These are phyloP conservation scores for Coemansia sp. DNA, from an alignment of 192 early-diverging fungal species.

Conservation along the genomic window DNA sequence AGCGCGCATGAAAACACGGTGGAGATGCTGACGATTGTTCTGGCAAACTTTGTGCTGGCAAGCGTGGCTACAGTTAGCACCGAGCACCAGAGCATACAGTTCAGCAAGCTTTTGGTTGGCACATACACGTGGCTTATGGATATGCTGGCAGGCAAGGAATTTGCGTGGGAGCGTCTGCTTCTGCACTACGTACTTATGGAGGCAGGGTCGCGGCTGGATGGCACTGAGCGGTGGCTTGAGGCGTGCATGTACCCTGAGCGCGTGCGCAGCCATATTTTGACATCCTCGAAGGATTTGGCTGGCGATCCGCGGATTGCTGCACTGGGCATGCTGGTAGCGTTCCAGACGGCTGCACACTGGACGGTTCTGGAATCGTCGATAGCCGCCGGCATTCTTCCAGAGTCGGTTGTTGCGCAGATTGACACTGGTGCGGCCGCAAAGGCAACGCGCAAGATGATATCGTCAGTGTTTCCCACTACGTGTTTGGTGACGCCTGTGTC, in stretches of 20 bases:
- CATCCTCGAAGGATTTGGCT: background rate
- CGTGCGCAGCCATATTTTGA: conserved; percentile 13
- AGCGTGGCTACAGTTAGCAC: conserved; percentile 24
- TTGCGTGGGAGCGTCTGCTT: conserved; percentile 34
- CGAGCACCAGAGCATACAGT: conserved; percentile 38
- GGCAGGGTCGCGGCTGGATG: conserved; percentile 26
- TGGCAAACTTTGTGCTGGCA: conserved; percentile 33
- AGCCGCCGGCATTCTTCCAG: conserved; percentile 24
- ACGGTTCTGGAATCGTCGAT: conserved; percentile 23
- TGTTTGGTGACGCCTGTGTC: background rate
- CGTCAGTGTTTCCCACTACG: conserved; percentile 5
- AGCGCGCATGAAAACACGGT: background rate
- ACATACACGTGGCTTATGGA: conserved; percentile 9
- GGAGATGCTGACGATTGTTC: conserved; percentile 20
- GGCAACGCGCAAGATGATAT: conserved; percentile 22
- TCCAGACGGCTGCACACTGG: conserved; percentile 48
- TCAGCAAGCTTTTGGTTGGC: conserved; percentile 8
- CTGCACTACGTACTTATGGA: conserved; percentile 44
- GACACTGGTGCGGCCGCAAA: conserved; percentile 1
- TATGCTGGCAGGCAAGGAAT: conserved; percentile 3
- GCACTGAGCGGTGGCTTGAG: conserved; percentile 37
- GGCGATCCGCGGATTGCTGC: conserved; percentile 8
- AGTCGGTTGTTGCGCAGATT: conserved; percentile 13
- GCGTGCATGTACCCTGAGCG: conserved; percentile 25
- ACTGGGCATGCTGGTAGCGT: conserved; percentile 36